These are phyloP conservation scores for Colletotrichum plurivorum DNA, from an alignment of 2,329 filamentous ascomycete species.

Conservation along the genomic window DNA sequence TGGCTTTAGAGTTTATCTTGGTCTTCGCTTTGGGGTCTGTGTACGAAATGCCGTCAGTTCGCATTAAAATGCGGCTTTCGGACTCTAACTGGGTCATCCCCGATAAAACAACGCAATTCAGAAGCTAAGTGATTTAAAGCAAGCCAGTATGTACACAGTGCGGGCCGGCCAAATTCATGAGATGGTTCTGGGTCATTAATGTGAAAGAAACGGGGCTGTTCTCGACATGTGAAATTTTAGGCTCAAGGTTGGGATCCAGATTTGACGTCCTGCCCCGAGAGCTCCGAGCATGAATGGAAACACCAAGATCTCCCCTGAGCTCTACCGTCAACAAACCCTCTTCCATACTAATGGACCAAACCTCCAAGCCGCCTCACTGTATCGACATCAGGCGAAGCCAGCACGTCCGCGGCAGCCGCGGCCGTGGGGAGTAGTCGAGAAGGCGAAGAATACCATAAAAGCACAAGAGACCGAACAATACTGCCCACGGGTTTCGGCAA, in stretches of 20 bases:
- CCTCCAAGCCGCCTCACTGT: neutral
- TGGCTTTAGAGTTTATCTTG: neutral
- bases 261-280: neutral
- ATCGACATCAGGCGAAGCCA: neutral
- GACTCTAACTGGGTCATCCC: neutral
- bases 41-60: neutral
- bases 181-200: neutral
- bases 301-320: neutral
- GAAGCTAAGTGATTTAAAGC: neutral
- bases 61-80: conserved; percentile 6
- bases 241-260: neutral
- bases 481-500: neutral
- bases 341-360: neutral
- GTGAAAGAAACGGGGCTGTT: neutral
- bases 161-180: neutral
- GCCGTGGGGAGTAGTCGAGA: neutral
- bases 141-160: conserved; percentile 1
- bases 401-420: neutral
- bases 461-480: neutral
- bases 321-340: neutral
- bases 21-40: neutral
- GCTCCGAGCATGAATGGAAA: conserved; percentile 5
- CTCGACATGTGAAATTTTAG: conserved; percentile 19
- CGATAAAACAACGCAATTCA: too few relatives aligned
- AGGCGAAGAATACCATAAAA: neutral